phyloP scores from a whole-genome alignment of 345 rosid genomes.

The Chamaenerion angustifolium region DNA sequence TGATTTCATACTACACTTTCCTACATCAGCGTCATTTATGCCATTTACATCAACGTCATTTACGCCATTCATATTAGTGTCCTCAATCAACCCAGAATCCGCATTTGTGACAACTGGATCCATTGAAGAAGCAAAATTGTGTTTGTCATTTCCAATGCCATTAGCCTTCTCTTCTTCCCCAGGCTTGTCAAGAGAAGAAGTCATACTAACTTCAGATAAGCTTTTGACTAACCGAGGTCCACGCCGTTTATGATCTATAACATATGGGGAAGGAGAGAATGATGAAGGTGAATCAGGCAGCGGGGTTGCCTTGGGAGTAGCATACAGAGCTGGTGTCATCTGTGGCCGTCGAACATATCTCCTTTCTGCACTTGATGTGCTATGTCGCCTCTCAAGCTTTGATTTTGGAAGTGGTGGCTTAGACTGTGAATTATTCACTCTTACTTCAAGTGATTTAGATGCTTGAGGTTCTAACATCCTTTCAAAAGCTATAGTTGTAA shows the following conservation, averaged over 20 bases:
- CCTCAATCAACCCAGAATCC: conserved; percentile 1
- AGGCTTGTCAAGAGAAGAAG: conserved; percentile 12
- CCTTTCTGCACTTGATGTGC: conserved; percentile 22
- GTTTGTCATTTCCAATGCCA: conserved; percentile 10
- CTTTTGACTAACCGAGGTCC: conserved; percentile 58
- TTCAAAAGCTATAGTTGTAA: conserved; percentile 47
- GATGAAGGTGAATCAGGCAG: conserved; percentile 68
- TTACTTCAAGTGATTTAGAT: conserved; percentile 28
- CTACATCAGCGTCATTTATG: background rate
- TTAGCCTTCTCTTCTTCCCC: conserved; percentile 18
- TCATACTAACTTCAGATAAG: conserved; percentile 30
- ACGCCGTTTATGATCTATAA: conserved; percentile 68
- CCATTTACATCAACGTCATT: too few species aligned
- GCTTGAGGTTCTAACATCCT: conserved; percentile 45
- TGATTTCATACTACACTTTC: conserved; percentile 4
- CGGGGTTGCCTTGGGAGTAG: conserved; percentile 61
- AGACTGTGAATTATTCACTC: conserved; percentile 17
- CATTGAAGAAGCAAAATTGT: conserved; percentile 12
- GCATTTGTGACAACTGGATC: conserved; percentile 18
- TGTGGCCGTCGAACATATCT: conserved; percentile 23
- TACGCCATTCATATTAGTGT: background rate
- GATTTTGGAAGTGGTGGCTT: conserved; percentile 25
- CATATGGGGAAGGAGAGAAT: conserved; percentile 70
- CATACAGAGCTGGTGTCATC: conserved; percentile 56
- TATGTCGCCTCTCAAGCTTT: conserved; percentile 25